phyloP scores from a whole-genome alignment of 2,329 filamentous ascomycete genomes.

The Cladosporium sp. region DNA sequence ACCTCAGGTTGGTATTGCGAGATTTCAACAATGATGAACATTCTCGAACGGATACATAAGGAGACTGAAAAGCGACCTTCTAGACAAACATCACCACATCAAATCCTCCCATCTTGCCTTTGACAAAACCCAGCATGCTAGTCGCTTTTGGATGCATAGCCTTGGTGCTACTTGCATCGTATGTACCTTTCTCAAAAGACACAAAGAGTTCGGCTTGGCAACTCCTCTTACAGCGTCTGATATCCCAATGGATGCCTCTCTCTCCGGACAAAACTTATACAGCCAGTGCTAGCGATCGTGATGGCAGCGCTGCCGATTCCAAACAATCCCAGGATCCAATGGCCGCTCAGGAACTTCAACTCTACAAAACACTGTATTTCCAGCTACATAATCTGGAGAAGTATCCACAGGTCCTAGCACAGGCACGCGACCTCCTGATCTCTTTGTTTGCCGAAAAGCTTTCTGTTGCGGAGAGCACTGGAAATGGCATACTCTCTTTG shows the following conservation, averaged over 20 bases:
- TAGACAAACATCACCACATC: neutral
- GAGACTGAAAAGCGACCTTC: neutral
- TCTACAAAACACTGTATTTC: neutral
- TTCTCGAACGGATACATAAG: neutral
- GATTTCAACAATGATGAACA: neutral
- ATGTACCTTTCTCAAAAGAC: neutral
- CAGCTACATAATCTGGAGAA: neutral
- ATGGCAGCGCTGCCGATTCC: neutral
- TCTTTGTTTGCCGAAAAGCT: neutral
- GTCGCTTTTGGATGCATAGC: neutral
- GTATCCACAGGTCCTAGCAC: neutral
- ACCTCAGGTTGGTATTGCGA: neutral
- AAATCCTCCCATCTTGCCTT: neutral
- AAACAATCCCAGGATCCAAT: neutral
- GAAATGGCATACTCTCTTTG: neutral
- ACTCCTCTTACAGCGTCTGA: neutral
- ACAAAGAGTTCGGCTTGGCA: neutral
- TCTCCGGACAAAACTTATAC: neutral
- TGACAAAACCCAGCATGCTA: neutral
- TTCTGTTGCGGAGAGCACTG: neutral
- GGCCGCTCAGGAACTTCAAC: neutral
- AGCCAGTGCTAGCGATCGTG: neutral
- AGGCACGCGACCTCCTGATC: neutral
- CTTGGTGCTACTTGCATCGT: neutral
- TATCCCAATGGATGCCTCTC: neutral